Evolutionary conservation across 2,329 filamentous ascomycete genomes (phyloP).

Genomic region (Xylariaceae sp.): DNA sequence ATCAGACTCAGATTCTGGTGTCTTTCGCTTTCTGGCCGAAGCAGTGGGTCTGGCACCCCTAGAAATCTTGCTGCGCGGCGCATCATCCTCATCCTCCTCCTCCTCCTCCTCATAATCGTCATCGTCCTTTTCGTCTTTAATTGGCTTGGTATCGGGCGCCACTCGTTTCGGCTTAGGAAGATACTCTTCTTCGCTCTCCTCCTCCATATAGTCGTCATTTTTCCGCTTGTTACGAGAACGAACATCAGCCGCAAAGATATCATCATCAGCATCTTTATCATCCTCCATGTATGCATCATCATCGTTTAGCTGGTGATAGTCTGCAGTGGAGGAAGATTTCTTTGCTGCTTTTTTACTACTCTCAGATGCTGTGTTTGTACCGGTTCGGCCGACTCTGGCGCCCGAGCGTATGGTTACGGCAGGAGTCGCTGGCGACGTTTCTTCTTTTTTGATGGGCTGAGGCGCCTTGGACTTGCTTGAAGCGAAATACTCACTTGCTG

Average conservation of each 20-base stretch:
- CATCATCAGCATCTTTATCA: constrained; percentile 68
- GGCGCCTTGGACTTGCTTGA: constrained; percentile 41
- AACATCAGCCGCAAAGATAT: constrained; percentile 73
- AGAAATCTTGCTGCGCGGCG: constrained; percentile 27
- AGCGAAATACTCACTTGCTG: constrained; percentile 54
- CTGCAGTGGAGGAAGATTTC: constrained; percentile 38
- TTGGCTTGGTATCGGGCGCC: constrained; percentile 41
- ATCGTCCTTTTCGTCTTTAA: neutral
- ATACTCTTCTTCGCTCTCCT: constrained; percentile 66
- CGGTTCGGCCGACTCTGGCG: constrained; percentile 43
- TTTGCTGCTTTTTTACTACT: constrained; percentile 40
- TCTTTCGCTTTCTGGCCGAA: constrained; percentile 52
- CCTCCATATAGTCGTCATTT: constrained; percentile 70
- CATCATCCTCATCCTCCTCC: constrained; percentile 29
- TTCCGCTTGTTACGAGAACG: constrained; percentile 61
- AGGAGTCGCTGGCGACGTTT: constrained; percentile 36
- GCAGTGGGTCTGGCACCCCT: constrained; percentile 33
- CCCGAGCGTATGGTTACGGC: constrained; percentile 48
- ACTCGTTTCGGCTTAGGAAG: constrained; percentile 55
- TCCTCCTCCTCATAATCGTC: constrained; percentile 22
- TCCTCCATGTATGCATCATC: constrained; percentile 59
- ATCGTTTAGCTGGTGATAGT: constrained; percentile 40
- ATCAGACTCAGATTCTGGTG: constrained; percentile 48
- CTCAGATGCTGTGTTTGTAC: constrained; percentile 26
- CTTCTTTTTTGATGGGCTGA: constrained; percentile 38